Conservation (phyloP, 208 protist species). For the Trypanosoma avium region DNA sequence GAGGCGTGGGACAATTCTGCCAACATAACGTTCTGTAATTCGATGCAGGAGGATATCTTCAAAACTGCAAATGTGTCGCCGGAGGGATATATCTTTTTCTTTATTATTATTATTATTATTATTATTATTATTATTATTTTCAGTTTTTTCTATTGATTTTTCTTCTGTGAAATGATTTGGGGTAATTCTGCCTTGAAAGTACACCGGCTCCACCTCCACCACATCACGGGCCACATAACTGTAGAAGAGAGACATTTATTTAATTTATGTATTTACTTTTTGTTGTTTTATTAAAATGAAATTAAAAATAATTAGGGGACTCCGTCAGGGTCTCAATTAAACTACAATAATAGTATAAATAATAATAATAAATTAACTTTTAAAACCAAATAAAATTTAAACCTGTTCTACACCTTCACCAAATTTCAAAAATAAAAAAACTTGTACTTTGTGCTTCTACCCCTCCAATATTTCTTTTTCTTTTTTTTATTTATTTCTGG, state of each 20-base stretch:
- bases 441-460: neutral
- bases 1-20: constrained; percentile 54
- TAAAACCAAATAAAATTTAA: too few species aligned
- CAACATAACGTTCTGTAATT: constrained; percentile 82
- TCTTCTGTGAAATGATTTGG: too few species aligned
- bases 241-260: constrained; percentile 45
- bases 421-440: too few species aligned
- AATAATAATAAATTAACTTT: too few species aligned
- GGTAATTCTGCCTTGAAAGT: too few species aligned
- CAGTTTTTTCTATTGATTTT: too few species aligned
- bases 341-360: too few species aligned
- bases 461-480: neutral
- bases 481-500: neutral
- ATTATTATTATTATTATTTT: neutral
- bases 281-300: too few species aligned
- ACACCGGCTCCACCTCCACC: constrained; percentile 81
- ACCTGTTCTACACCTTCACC: too few species aligned
- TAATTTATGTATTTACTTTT: neutral
- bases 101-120: neutral
- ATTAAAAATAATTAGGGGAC: too few species aligned
- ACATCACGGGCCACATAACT: constrained; percentile 69
- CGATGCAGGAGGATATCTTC: constrained; percentile 65
- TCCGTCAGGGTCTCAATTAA: too few species aligned
- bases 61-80: constrained; percentile 34
- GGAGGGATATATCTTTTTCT: neutral